Conservation (phyloP, 2,329 filamentous ascomycete species). For the Sphaceloma murrayae region DNA sequence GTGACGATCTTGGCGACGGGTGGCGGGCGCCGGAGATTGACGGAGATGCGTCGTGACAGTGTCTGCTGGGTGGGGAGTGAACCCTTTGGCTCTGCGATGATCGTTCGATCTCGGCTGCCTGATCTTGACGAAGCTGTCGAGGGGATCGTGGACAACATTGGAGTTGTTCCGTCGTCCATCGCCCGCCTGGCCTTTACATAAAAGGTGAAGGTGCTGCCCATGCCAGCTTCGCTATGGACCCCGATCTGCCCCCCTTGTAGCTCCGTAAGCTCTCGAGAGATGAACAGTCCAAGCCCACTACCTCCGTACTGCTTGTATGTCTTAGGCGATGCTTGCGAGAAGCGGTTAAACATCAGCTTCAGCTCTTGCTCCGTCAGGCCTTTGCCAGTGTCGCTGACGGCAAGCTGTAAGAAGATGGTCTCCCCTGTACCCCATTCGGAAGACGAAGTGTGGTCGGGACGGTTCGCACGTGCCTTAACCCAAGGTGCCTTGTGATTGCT, state of each 20-base stretch:
- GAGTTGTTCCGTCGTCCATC: slow-evolving; percentile 9
- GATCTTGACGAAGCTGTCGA: slow-evolving; percentile 2
- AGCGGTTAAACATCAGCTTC: slow-evolving; percentile 53
- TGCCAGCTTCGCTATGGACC: slow-evolving; percentile 47
- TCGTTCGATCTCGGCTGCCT: neutral
- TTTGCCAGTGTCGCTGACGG: slow-evolving; percentile 30
- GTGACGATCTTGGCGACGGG: neutral
- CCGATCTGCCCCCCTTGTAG: slow-evolving; percentile 60
- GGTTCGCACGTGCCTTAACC: slow-evolving; percentile 23
- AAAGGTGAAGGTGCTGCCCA: slow-evolving; percentile 56
- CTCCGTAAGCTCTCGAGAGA: slow-evolving; percentile 57
- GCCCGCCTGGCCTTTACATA: slow-evolving; percentile 51
- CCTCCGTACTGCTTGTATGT: slow-evolving; percentile 61
- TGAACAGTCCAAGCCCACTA: slow-evolving; percentile 58
- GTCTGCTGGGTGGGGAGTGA: neutral
- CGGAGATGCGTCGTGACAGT: neutral
- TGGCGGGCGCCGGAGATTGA: neutral
- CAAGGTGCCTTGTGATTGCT: slow-evolving; percentile 28
- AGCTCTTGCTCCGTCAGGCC: slow-evolving; percentile 29
- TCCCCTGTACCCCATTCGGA: slow-evolving; percentile 32
- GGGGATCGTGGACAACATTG: neutral
- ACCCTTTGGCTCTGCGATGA: neutral
- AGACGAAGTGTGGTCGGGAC: slow-evolving; percentile 21
- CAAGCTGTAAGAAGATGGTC: slow-evolving; percentile 30
- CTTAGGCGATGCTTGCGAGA: slow-evolving; percentile 56